Evolutionary conservation across 371 early-diverging fungal species (phyloP), one percentile per base, ranked within the genome.

Genomic region (Mucor sp.): DNA sequence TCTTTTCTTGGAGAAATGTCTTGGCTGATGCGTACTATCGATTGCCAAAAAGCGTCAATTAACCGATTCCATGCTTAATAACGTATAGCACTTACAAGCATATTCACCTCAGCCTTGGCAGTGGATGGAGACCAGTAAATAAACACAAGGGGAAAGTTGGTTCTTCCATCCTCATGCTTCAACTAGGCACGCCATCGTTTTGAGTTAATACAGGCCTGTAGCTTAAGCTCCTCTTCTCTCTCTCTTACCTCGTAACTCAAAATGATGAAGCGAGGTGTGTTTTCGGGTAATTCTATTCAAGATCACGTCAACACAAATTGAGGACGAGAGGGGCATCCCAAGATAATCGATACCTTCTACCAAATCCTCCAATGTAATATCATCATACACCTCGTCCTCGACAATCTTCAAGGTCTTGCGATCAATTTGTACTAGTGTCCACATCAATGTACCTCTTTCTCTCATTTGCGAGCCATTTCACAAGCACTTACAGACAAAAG

Each of bases 261-360:
- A 33, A 92, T 76, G 19, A 93, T 67, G 56, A 86, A 93, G 5
- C 92, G 86, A 17, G 93, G 93, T 17, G 80, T 71, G 48, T 85
- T 87, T 27, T 91, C 92, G 1, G 92, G 93, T 19, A 93, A 76
- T 69, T 87, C 87, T 84, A 65, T 37, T 14, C 4, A n/a, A 14
- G n/a, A 6, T n/a, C 47, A 47, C 21, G 47, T 47, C 11, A 47
- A 21, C 21, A 47, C n/a, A n/a, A n/a, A n/a, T n/a, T n/a, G n/a
- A n/a, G n/a, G n/a, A n/a, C n/a, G n/a, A n/a, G n/a, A n/a, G n/a
- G n/a, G n/a, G n/a, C n/a, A n/a, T n/a, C n/a, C n/a, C 27, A 27
- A 15, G 14, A 21, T 3, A 19, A 8, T 14, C 11, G 3, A 74
- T 41, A 82, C 83, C 81, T 32, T 91, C 91, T 1, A 83, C 76